These are phyloP conservation scores for Fusarium tanahbumbuense DNA, from an alignment of 2,329 filamentous ascomycete species.

Conservation along the genomic window DNA sequence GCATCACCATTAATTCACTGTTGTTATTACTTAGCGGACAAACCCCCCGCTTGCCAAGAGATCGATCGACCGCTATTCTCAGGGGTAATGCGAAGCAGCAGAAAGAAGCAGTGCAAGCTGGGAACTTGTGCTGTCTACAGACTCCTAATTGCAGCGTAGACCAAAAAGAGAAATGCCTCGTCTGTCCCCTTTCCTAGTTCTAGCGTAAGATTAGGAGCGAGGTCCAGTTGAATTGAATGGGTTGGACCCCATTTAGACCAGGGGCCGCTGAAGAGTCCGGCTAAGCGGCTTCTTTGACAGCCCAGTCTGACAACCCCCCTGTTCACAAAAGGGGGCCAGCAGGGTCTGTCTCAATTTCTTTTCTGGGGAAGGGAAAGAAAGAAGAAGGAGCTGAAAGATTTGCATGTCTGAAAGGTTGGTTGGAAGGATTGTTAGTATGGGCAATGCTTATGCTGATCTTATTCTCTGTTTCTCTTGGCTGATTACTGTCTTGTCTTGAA, in stretches of 20 bases:
- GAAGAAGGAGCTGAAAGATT: background rate
- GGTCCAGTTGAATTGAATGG: background rate
- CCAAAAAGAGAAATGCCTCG: constrained; percentile 12
- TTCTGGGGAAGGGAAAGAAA: constrained; percentile 19
- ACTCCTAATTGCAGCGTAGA: background rate
- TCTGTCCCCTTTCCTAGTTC: background rate
- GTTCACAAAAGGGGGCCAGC: background rate
- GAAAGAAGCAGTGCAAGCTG: background rate
- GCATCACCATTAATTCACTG: background rate
- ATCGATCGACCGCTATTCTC: constrained; percentile 29
- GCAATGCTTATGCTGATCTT: background rate
- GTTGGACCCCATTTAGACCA: background rate
- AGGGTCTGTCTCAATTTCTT: background rate
- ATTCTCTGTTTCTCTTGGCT: too few species aligned
- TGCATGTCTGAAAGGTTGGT: background rate
- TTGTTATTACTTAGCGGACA: background rate
- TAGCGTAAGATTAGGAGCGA: constrained; percentile 6
- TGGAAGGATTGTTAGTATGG: background rate
- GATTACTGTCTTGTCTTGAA: background rate
- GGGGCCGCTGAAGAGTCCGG: background rate
- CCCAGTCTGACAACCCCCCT: background rate
- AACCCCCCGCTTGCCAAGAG: constrained; percentile 17
- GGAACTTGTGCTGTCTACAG: background rate
- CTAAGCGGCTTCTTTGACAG: constrained; percentile 15
- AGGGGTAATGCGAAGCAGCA: constrained; percentile 23